Evolutionary conservation across 177 flowering plant genomes (phyloP).

Genomic region (Vitis hybrid): DNA sequence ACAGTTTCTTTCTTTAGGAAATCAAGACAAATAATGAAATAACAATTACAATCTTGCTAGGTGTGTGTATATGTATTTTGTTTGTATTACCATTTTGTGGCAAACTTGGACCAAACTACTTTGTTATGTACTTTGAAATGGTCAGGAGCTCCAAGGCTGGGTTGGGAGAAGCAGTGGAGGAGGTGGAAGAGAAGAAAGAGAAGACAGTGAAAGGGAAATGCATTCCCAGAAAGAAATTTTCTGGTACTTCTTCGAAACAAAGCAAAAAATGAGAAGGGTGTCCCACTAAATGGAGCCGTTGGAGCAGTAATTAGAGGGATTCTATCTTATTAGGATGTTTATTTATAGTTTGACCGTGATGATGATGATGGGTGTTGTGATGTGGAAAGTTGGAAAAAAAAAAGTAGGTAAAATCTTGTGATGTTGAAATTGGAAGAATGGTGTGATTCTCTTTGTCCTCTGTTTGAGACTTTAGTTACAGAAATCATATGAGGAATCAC

Average conservation of each 20-base stretch:
- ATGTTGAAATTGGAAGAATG: background rate
- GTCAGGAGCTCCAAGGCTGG: constrained; percentile 41
- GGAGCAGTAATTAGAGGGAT: background rate
- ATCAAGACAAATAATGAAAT: too few relatives aligned
- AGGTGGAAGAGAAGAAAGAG: constrained; percentile 17
- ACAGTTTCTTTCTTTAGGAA: too few relatives aligned
- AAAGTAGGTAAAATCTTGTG: background rate
- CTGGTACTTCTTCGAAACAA: constrained; percentile 23
- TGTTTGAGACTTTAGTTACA: too few relatives aligned
- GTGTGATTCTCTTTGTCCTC: too few relatives aligned
- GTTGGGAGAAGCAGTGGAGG: constrained; percentile 27
- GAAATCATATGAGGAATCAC: too few relatives aligned
- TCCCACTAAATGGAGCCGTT: too few relatives aligned
- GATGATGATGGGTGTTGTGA: background rate
- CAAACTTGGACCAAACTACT: background rate
- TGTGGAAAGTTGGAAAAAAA: background rate
- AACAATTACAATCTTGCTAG: background rate
- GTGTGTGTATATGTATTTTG: background rate
- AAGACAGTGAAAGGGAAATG: constrained; percentile 47
- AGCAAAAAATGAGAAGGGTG: constrained; percentile 22
- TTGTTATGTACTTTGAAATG: background rate
- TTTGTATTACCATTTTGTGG: background rate
- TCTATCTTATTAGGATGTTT: background rate
- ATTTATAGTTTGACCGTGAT: background rate
- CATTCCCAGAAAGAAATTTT: constrained; percentile 50